Percentiles rank a stretch among this genome's conserved stretches.
phyloP scores from a whole-genome alignment of 2,329 filamentous ascomycete genomes.

The Kalmusia sp. region DNA sequence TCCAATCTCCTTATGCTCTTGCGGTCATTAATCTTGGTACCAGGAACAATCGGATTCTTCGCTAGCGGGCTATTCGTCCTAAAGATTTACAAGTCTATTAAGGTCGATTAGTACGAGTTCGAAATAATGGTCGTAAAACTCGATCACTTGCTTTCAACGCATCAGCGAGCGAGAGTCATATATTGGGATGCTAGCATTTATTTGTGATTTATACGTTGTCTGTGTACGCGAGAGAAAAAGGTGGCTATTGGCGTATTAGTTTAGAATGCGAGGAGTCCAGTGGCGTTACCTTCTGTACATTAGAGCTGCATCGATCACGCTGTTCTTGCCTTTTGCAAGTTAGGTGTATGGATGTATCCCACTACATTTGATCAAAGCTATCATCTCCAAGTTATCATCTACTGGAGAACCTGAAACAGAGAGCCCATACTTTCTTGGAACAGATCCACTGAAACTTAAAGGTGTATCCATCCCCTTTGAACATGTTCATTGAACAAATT shows the following conservation, averaged over 20 bases:
- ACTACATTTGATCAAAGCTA: no score
- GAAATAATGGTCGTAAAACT: not conserved
- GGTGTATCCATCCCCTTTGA: no score
- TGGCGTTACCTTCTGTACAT: conserved; percentile 1
- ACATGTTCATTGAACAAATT: no score
- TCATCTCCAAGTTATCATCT: no score
- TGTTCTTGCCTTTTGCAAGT: not conserved
- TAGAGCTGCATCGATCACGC: not conserved
- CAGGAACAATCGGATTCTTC: conserved; percentile 94
- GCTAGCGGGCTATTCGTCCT: conserved; percentile 93
- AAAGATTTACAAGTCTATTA: conserved; percentile 96
- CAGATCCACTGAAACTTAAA: no score
- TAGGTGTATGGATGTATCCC: not conserved
- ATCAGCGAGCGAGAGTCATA: not conserved
- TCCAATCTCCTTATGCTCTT: not conserved
- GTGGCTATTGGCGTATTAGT: not conserved
- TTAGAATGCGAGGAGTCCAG: conserved; percentile 1
- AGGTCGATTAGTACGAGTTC: conserved; percentile 77
- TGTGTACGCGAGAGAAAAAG: conserved; percentile 2
- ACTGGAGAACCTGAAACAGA: no score
- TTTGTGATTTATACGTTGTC: not conserved
- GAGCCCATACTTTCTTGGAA: no score
- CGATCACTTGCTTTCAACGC: not conserved
- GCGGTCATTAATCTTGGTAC: not conserved
- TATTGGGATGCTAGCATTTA: not conserved